These are phyloP conservation scores for Tephrocybe sp. DNA, from an alignment of 768 basidiomycete species.

Conservation along the genomic window DNA sequence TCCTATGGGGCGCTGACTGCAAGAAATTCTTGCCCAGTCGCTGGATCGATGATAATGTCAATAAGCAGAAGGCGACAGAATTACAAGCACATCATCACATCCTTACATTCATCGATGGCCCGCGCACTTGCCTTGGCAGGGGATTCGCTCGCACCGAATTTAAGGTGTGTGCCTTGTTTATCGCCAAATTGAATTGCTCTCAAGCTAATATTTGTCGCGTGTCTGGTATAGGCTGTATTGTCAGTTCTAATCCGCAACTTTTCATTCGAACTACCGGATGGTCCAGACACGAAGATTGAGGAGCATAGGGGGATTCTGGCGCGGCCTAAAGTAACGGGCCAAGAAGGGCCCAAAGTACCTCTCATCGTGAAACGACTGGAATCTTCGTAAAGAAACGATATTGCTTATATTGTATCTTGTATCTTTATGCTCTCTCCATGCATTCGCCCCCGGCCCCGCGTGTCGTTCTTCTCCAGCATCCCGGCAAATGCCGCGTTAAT, in stretches of 20 bases:
- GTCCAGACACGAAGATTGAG: conserved; percentile 33
- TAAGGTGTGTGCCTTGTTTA: conserved; percentile 30
- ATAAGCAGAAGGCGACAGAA: conserved; percentile 24
- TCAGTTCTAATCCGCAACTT: conserved; percentile 42
- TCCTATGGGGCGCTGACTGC: conserved; percentile 47
- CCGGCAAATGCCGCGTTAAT: too few relatives aligned
- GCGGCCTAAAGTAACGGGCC: conserved; percentile 33
- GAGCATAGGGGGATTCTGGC: conserved; percentile 28
- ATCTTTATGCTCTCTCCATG: too few relatives aligned
- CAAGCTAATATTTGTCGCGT: background rate
- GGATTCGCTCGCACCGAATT: conserved; percentile 41
- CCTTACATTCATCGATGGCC: conserved; percentile 45
- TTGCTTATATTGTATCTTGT: too few relatives aligned
- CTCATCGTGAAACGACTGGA: too few relatives aligned
- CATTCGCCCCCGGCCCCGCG: too few relatives aligned
- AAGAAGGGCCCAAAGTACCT: conserved; percentile 29
- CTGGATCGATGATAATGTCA: conserved; percentile 33
- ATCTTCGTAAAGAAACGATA: too few relatives aligned
- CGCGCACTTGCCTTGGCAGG: conserved; percentile 44
- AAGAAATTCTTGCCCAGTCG: conserved; percentile 42
- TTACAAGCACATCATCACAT: conserved; percentile 39
- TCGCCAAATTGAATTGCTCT: background rate
- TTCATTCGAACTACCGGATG: conserved; percentile 36
- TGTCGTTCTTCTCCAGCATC: too few relatives aligned
- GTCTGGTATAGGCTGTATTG: conserved; percentile 35